These are phyloP conservation scores for Camellia lanceoleosa DNA, from an alignment of 148 eudicot genomes.

Conservation along the genomic window DNA sequence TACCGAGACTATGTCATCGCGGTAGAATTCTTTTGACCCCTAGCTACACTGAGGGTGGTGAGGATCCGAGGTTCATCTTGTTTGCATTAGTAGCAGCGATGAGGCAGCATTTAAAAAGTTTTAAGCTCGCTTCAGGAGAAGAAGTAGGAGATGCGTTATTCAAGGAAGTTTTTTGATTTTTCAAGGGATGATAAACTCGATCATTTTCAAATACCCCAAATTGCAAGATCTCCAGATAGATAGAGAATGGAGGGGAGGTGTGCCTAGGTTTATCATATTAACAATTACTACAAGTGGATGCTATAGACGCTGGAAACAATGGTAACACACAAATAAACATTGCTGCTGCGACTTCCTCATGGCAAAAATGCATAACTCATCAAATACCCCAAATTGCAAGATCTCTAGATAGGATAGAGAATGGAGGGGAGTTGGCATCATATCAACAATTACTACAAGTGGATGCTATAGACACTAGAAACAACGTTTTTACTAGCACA, in stretches of 20 bases:
- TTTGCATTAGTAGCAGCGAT: not conserved
- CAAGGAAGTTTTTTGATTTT: constrained; percentile 8
- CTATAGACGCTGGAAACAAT: not conserved
- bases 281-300: not conserved
- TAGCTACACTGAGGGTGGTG: not conserved
- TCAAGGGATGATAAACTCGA: not conserved
- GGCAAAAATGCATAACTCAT: not conserved
- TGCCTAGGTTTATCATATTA: not conserved
- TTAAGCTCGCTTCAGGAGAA: constrained; percentile 23
- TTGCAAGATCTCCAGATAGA: not conserved
- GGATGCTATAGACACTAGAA: too few relatives aligned
- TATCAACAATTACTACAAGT: too few relatives aligned
- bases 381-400: not conserved
- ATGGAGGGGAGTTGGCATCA: too few relatives aligned
- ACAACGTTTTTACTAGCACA: too few relatives aligned
- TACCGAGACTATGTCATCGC: constrained; percentile 20
- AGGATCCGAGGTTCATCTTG: not conserved
- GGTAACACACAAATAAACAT: not conserved
- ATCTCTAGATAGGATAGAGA: too few relatives aligned
- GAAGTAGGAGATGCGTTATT: constrained; percentile 9
- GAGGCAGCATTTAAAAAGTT: constrained; percentile 16
- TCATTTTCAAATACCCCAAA: not conserved
- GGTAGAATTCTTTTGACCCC: constrained; percentile 26
- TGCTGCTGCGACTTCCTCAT: not conserved
- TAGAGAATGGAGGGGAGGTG: not conserved